Conservation (phyloP, 148 eudicot species). For the Limonium bicolor region DNA sequence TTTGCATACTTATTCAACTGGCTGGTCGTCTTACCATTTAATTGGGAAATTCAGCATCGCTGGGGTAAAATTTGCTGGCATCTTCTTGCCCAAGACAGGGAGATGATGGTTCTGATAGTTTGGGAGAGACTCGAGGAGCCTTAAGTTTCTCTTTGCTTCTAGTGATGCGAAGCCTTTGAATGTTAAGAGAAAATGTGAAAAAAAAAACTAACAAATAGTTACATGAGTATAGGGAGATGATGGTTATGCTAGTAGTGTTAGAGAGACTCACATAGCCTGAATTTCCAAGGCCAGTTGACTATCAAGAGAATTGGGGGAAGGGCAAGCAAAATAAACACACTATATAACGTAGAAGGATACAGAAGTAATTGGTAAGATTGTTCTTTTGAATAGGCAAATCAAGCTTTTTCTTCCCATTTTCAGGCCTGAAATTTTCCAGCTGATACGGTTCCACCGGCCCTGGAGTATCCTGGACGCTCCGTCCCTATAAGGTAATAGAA, state of each 20-base stretch:
- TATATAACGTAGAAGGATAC: slow-evolving; percentile 45
- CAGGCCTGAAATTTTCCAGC: slow-evolving; percentile 33
- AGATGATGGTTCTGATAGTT: slow-evolving; percentile 18
- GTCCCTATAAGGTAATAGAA: slow-evolving; percentile 23
- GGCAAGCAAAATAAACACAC: background rate
- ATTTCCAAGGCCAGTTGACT: too few species aligned
- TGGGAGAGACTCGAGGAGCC: slow-evolving; percentile 52
- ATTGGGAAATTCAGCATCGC: too few species aligned
- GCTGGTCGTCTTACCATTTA: too few species aligned
- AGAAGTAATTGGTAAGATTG: slow-evolving; percentile 83
- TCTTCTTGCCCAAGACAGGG: slow-evolving; percentile 13
- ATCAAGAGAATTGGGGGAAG: too few species aligned
- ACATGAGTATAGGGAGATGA: too few species aligned
- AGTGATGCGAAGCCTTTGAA: slow-evolving; percentile 77
- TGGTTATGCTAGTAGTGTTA: too few species aligned
- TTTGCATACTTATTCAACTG: too few species aligned
- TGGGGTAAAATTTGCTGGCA: too few species aligned
- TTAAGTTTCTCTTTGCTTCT: slow-evolving; percentile 83
- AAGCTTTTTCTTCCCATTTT: slow-evolving; percentile 42
- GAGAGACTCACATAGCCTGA: too few species aligned
- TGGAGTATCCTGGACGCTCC: slow-evolving; percentile 12
- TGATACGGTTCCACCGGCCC: slow-evolving; percentile 23
- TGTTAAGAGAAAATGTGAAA: slow-evolving; percentile 20
- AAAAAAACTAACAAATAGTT: background rate
- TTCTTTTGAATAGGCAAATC: slow-evolving; percentile 93